Percentiles rank a stretch among this genome's conserved stretches.
These are phyloP conservation scores for Crithidia brevicula DNA, from an alignment of 208 protist species.

Conservation along the genomic window DNA sequence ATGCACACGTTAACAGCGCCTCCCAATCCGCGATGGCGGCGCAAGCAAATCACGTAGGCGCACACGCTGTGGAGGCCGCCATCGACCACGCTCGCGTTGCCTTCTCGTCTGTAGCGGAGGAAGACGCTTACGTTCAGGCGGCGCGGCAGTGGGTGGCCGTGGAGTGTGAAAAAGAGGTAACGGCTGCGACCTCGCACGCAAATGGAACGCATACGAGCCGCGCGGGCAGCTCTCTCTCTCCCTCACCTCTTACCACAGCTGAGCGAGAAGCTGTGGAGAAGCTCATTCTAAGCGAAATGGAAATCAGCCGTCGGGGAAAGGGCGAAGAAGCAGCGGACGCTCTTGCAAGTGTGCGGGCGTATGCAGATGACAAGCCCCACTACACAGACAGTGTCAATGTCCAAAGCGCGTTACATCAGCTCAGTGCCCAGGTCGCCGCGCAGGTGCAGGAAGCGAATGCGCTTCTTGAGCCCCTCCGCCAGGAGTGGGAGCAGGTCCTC, in stretches of 20 bases:
- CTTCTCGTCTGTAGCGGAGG: neutral
- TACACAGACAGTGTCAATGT: slow-evolving; percentile 30
- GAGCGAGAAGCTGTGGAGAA: slow-evolving; percentile 12
- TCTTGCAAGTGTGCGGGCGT: neutral
- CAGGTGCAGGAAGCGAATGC: slow-evolving; percentile 31
- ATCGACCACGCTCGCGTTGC: neutral
- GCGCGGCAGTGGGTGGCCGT: slow-evolving; percentile 31
- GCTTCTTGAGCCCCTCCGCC: slow-evolving; percentile 22
- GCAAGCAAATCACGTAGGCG: neutral
- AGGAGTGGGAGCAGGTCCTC: slow-evolving; percentile 35
- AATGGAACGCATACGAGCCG: no score
- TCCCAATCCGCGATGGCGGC: no score
- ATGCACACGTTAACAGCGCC: no score
- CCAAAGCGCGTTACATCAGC: slow-evolving; percentile 29
- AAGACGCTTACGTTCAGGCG: slow-evolving; percentile 6
- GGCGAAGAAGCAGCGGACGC: neutral
- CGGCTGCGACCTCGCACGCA: no score
- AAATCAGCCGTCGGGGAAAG: no score
- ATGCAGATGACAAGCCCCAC: slow-evolving; percentile 7
- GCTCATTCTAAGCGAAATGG: slow-evolving; percentile 7
- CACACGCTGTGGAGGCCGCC: neutral
- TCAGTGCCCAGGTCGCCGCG: slow-evolving; percentile 23
- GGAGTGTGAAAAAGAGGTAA: slow-evolving; percentile 23
- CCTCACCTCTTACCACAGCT: slow-evolving; percentile 4
- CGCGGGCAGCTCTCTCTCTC: no score